Conservation (phyloP, 1,139 yeast genomes). For the Pichia sp. region DNA sequence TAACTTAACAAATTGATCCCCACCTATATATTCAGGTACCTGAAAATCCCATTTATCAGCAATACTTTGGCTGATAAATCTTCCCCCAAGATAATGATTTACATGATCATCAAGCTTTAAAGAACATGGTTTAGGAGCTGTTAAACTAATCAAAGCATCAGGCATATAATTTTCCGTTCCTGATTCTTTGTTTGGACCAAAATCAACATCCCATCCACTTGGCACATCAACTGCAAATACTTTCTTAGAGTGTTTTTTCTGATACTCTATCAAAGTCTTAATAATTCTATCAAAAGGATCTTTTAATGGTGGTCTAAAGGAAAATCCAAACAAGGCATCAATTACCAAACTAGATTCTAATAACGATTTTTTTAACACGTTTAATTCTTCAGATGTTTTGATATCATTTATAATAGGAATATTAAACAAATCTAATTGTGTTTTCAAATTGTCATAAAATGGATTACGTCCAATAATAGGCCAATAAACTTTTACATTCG, state of each 20-base stretch:
- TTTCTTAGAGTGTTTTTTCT: slow-evolving; percentile 19
- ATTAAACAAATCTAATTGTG: slow-evolving; percentile 55
- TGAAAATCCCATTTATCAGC: slow-evolving; percentile 71
- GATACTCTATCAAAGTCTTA: slow-evolving; percentile 38
- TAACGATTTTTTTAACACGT: slow-evolving; percentile 19
- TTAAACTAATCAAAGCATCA: slow-evolving; percentile 65
- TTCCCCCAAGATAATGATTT: slow-evolving; percentile 79
- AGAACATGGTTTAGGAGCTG: slow-evolving; percentile 93
- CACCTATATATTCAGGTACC: slow-evolving; percentile 47
- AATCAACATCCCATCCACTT: slow-evolving; percentile 94
- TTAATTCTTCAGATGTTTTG: slow-evolving; percentile 27
- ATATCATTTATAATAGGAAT: slow-evolving; percentile 26
- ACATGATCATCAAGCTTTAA: slow-evolving; percentile 37
- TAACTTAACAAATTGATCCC: slow-evolving; percentile 41
- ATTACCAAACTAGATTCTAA: slow-evolving; percentile 43
- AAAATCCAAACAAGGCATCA: slow-evolving; percentile 89
- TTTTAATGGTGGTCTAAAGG: slow-evolving; percentile 84
- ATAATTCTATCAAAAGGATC: slow-evolving; percentile 68
- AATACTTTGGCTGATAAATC: slow-evolving; percentile 62
- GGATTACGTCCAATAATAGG: slow-evolving; percentile 52
- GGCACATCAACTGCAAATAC: slow-evolving; percentile 87
- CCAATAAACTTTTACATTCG: slow-evolving; percentile 58
- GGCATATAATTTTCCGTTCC: slow-evolving; percentile 44
- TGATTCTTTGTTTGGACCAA: slow-evolving; percentile 55
- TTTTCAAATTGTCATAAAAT: slow-evolving; percentile 42